phyloP scores from a whole-genome alignment of 148 eudicot genomes.

The Drosera capensis region DNA sequence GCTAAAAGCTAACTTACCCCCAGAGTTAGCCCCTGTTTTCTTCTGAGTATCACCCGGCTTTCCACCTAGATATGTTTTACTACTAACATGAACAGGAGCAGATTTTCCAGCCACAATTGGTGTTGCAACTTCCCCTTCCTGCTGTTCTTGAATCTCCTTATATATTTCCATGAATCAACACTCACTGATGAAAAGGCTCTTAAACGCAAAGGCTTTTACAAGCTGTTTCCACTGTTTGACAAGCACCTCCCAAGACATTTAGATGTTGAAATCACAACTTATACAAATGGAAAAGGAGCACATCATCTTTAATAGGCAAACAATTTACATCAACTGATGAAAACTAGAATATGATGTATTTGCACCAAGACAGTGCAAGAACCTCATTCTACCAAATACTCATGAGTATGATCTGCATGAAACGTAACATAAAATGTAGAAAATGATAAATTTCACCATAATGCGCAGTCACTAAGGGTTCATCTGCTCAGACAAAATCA shows the following conservation, averaged over 20 bases:
- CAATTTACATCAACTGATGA: too few relatives aligned
- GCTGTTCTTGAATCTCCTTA: conserved; percentile 41
- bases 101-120: conserved; percentile 18
- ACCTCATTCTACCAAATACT: too few relatives aligned
- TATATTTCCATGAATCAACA: conserved; percentile 70
- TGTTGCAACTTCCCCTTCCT: conserved; percentile 21
- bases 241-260: conserved; percentile 32
- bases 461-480: too few relatives aligned
- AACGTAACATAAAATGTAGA: too few relatives aligned
- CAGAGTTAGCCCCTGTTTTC: conserved; percentile 22
- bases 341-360: too few relatives aligned
- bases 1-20: conserved; percentile 86
- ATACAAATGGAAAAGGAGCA: too few relatives aligned
- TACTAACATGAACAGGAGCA: conserved; percentile 26
- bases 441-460: too few relatives aligned
- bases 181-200: conserved; percentile 45
- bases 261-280: conserved; percentile 7
- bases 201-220: conserved; percentile 11
- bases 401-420: too few relatives aligned
- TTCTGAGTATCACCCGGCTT: conserved; percentile 29
- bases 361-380: too few relatives aligned
- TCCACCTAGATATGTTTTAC: conserved; percentile 23
- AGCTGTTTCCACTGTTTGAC: conserved; percentile 35
- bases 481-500: too few relatives aligned
- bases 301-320: too few relatives aligned